A percentile compares a stretch with the other conserved stretches of the same genome.
Evolutionary conservation across 495 filamentous ascomycete genomes (phyloP).

Genomic region (Patellaria atrata): DNA sequence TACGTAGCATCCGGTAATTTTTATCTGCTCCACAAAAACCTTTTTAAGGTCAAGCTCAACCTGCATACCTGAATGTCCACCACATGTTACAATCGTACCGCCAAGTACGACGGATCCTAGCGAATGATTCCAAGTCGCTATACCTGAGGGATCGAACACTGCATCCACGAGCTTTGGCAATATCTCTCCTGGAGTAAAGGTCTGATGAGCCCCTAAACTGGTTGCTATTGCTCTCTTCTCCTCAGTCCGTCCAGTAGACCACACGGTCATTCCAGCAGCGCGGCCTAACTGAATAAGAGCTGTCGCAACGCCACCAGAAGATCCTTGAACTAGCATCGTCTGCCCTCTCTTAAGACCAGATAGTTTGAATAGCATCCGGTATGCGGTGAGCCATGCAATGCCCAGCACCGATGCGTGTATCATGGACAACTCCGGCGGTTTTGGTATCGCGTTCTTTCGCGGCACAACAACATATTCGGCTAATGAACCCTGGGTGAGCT

Average conservation of each 20-base stretch:
- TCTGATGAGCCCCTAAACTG: constrained; percentile 6
- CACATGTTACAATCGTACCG: constrained; percentile 9
- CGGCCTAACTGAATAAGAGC: constrained; percentile 22
- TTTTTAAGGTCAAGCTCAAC: constrained; percentile 9
- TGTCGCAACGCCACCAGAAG: constrained; percentile 21
- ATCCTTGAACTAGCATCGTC: constrained; percentile 22
- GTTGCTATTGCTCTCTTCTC: constrained; percentile 13
- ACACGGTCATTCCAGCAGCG: constrained; percentile 22
- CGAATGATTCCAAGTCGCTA: constrained; percentile 7
- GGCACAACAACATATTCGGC: constrained; percentile 20
- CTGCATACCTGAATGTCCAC: constrained; percentile 4
- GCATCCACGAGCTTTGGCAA: constrained; percentile 8
- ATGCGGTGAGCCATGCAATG: constrained; percentile 24
- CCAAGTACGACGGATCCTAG: constrained; percentile 4
- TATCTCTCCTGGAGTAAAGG: constrained; percentile 5
- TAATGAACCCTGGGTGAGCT: constrained; percentile 17
- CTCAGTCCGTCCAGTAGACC: constrained; percentile 18
- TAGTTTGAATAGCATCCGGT: constrained; percentile 21
- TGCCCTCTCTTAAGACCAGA: constrained; percentile 20
- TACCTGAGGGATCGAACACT: constrained; percentile 9
- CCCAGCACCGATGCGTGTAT: constrained; percentile 17
- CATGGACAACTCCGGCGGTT: constrained; percentile 7
- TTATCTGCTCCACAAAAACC: constrained; percentile 8
- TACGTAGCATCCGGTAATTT: constrained; percentile 5
- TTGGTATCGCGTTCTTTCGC: constrained; percentile 5